Percentiles rank a stretch among this genome's conserved stretches.
phyloP scores from a whole-genome alignment of 441 rosid species.

The Populus hybrid region DNA sequence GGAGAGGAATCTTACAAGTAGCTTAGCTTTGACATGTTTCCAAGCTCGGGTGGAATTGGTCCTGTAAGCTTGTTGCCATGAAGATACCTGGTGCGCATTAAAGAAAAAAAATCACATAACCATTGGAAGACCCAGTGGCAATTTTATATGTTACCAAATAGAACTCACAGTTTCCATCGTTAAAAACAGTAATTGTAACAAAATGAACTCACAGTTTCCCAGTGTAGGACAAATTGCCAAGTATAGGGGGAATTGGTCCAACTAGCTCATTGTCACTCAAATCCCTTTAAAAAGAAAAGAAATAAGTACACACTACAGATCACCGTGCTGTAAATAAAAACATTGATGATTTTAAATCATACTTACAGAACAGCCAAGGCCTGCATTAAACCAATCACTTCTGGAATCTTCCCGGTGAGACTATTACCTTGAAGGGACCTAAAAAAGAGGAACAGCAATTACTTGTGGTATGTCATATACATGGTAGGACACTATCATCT shows the following conservation, averaged over 20 bases:
- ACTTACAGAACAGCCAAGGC: constrained; percentile 95
- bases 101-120: neutral
- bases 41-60: constrained; percentile 85
- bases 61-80: constrained; percentile 89
- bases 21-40: constrained; percentile 91
- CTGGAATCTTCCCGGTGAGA: constrained; percentile 77
- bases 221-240: constrained; percentile 83
- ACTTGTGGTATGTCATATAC: neutral
- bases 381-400: constrained; percentile 92
- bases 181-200: neutral
- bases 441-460: neutral
- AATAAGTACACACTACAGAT: neutral
- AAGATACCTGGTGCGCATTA: constrained; percentile 55
- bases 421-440: constrained; percentile 93
- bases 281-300: constrained; percentile 44
- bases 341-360: neutral
- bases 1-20: constrained; percentile 55
- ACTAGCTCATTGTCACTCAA: constrained; percentile 79
- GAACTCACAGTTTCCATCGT: neutral
- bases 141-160: neutral
- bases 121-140: too few species aligned
- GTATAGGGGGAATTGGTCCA: constrained; percentile 81
- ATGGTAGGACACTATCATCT: neutral
- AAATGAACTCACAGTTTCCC: constrained; percentile 67
- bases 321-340: too few species aligned